phyloP scores from a whole-genome alignment of 257 asterid genomes.

The Ballota nigra region DNA sequence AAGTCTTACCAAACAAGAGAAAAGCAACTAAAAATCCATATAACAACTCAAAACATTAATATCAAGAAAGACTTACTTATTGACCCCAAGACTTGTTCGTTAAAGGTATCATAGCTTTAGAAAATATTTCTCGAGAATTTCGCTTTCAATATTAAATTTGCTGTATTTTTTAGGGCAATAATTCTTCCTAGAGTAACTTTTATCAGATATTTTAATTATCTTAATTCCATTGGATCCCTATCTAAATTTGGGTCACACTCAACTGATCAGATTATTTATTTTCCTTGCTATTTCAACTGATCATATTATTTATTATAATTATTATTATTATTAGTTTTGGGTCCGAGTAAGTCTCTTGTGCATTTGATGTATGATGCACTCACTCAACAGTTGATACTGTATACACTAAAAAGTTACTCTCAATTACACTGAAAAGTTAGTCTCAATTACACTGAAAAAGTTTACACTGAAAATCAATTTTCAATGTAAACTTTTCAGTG shows the following conservation, averaged over 20 bases:
- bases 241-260: not conserved
- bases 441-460: too few species aligned
- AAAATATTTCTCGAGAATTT: conserved; percentile 5
- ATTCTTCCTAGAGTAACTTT: conserved; percentile 10
- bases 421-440: too few species aligned
- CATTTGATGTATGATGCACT: too few species aligned
- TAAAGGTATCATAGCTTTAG: conserved; percentile 10
- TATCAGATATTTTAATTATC: not conserved
- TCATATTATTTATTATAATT: too few species aligned
- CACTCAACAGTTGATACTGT: too few species aligned
- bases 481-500: too few species aligned
- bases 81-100: not conserved
- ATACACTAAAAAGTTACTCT: too few species aligned
- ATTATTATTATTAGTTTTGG: too few species aligned
- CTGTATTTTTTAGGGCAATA: not conserved
- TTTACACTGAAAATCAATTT: too few species aligned
- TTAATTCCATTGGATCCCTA: conserved; percentile 11
- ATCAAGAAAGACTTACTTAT: not conserved
- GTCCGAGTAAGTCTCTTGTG: too few species aligned
- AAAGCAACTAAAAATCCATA: not conserved
- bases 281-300: too few species aligned
- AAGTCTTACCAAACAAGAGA: not conserved
- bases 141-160: conserved; percentile 3
- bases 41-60: not conserved
- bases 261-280: not conserved